A percentile compares a stretch with the other conserved stretches of the same genome.
These are phyloP conservation scores for Blumeria hordei DNA, from an alignment of 2,329 filamentous ascomycete genomes.

Conservation along the genomic window DNA sequence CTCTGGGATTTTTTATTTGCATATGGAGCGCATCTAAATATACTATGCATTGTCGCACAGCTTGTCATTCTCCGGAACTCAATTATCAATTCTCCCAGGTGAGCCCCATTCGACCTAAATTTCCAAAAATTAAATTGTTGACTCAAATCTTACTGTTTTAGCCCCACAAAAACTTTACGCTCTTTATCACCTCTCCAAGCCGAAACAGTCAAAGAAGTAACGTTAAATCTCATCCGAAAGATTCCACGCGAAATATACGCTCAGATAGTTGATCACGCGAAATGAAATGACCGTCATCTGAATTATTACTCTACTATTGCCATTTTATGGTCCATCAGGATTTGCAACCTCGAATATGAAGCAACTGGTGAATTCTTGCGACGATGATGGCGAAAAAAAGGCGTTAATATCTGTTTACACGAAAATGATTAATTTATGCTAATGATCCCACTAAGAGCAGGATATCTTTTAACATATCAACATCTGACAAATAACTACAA, in stretches of 20 bases:
- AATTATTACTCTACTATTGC: background rate
- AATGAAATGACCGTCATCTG: slow-evolving; percentile 20
- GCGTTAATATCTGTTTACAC: no score
- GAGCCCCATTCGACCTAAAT: slow-evolving; percentile 12
- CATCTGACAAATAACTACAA: no score
- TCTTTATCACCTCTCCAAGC: slow-evolving; percentile 69
- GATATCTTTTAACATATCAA: no score
- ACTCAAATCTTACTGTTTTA: slow-evolving; percentile 16
- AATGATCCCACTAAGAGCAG: no score
- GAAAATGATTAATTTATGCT: no score
- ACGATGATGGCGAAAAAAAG: no score
- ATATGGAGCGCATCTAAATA: slow-evolving; percentile 83
- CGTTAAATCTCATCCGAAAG: slow-evolving; percentile 67
- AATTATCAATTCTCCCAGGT: slow-evolving; percentile 68
- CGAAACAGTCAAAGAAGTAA: slow-evolving; percentile 61
- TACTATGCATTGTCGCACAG: slow-evolving; percentile 90
- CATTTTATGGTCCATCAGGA: background rate
- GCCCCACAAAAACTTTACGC: slow-evolving; percentile 77
- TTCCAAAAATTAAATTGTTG: background rate
- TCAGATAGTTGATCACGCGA: slow-evolving; percentile 72
- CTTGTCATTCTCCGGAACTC: slow-evolving; percentile 69
- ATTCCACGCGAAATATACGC: slow-evolving; percentile 79
- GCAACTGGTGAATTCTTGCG: no score
- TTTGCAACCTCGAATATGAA: no score
- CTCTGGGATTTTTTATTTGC: slow-evolving; percentile 97